phyloP scores from a whole-genome alignment of 2,329 filamentous ascomycete species.

The Epichloe brachyelytri region DNA sequence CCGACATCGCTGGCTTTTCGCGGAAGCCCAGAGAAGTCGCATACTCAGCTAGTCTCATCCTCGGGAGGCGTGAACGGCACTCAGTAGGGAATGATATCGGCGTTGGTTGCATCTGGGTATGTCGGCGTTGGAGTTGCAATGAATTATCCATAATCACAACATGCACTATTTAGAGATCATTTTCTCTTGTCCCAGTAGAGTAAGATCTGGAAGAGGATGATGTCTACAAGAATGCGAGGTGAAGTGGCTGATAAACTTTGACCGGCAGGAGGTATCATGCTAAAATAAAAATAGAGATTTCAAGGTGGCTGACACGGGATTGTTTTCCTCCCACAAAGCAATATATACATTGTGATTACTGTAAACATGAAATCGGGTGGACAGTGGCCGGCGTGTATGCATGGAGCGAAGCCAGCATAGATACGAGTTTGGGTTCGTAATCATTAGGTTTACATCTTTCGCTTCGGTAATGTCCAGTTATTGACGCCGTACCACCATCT shows the following conservation, averaged over 20 bases:
- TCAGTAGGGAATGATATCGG: slow-evolving; percentile 13
- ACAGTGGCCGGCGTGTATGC: not conserved
- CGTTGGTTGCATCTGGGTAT: slow-evolving; percentile 4
- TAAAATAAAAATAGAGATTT: not conserved
- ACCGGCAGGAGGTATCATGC: not conserved
- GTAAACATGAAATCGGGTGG: not conserved
- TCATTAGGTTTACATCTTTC: slow-evolving; percentile 17
- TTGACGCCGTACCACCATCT: slow-evolving; percentile 96
- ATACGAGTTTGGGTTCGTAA: not conserved
- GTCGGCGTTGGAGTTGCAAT: slow-evolving; percentile 5
- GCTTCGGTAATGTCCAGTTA: slow-evolving; percentile 65
- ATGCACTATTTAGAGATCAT: not conserved
- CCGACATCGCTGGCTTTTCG: slow-evolving; percentile 43
- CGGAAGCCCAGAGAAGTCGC: slow-evolving; percentile 47
- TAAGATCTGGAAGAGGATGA: not conserved
- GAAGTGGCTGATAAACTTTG: too few relatives aligned
- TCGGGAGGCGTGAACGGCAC: slow-evolving; percentile 19
- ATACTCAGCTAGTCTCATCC: slow-evolving; percentile 18
- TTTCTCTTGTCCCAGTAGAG: not conserved
- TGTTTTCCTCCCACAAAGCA: not conserved
- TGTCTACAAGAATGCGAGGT: not conserved
- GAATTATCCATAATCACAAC: not conserved
- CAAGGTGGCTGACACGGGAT: not conserved
- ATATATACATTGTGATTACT: not conserved
- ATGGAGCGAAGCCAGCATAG: not conserved